A percentile compares a stretch with the other conserved stretches of the same genome.
Evolutionary conservation across 2,329 filamentous ascomycete species (phyloP).

Genomic region (Acarospora socialis): DNA sequence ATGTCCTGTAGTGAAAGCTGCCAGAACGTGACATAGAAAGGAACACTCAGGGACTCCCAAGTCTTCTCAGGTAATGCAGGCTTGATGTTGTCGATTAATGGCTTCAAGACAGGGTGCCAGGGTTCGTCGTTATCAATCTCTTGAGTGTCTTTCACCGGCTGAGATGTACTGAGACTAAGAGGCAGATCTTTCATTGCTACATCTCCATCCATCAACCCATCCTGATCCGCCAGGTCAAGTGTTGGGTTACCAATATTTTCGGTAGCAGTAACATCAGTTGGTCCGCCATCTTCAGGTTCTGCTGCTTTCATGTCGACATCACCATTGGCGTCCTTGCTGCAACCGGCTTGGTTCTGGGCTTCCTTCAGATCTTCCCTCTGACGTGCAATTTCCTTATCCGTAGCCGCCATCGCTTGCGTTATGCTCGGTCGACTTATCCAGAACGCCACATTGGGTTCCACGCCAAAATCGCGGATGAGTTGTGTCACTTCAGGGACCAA

Average conservation of each 20-base stretch:
- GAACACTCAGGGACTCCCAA: slow-evolving; percentile 57
- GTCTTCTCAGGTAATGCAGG: slow-evolving; percentile 45
- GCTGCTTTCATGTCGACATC: slow-evolving; percentile 30
- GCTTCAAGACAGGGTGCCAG: slow-evolving; percentile 57
- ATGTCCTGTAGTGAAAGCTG: slow-evolving; percentile 72
- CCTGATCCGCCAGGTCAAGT: no score
- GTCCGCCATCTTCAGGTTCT: slow-evolving; percentile 12
- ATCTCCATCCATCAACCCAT: no score
- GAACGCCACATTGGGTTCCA: slow-evolving; percentile 72
- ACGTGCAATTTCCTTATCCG: slow-evolving; percentile 23
- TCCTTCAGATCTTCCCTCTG: slow-evolving; percentile 15
- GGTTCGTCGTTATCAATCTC: no score
- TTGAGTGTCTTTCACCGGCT: no score
- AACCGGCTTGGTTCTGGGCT: slow-evolving; percentile 6
- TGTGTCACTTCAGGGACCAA: slow-evolving; percentile 61
- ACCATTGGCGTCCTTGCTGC: slow-evolving; percentile 16
- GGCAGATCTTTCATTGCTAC: no score
- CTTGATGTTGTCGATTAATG: slow-evolving; percentile 56
- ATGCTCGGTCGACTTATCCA: slow-evolving; percentile 66
- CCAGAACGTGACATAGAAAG: slow-evolving; percentile 89
- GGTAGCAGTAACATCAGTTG: slow-evolving; percentile 1
- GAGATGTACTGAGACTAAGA: no score
- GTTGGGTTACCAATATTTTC: no score
- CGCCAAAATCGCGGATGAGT: slow-evolving; percentile 62
- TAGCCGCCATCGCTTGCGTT: slow-evolving; percentile 43